A percentile compares a stretch with the other conserved stretches of the same genome.
Conservation (phyloP, 2,329 filamentous ascomycete species). For the Talaromyces sp. region DNA sequence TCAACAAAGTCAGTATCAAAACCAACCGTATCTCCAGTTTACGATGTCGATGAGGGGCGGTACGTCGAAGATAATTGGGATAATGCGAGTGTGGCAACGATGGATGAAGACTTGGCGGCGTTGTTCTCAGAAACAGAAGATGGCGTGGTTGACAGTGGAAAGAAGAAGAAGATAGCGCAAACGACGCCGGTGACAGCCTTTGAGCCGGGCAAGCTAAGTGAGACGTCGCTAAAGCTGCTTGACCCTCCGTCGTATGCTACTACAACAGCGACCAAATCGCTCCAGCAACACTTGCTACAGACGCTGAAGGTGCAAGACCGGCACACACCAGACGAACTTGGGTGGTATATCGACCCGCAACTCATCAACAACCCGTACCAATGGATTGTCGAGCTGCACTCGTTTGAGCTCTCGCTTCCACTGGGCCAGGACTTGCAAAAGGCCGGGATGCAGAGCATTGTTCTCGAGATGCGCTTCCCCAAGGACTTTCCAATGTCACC, state of each 20-base stretch:
- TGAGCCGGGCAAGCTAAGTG: slow-evolving; percentile 59
- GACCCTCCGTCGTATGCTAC: slow-evolving; percentile 61
- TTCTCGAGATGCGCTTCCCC: slow-evolving; percentile 77
- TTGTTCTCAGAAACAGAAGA: slow-evolving; percentile 31
- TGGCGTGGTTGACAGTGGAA: background rate
- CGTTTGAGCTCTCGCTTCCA: slow-evolving; percentile 64
- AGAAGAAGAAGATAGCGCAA: background rate
- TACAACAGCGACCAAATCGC: slow-evolving; percentile 51
- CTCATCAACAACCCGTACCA: slow-evolving; percentile 73
- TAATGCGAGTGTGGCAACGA: slow-evolving; percentile 43
- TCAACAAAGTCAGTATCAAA: background rate
- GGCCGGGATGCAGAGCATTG: slow-evolving; percentile 57
- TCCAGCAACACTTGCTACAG: slow-evolving; percentile 59
- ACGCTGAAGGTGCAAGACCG: slow-evolving; percentile 59
- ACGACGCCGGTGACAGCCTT: slow-evolving; percentile 51
- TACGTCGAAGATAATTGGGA: slow-evolving; percentile 20
- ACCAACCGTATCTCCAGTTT: background rate
- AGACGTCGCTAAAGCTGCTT: slow-evolving; percentile 58
- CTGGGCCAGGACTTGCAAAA: slow-evolving; percentile 69
- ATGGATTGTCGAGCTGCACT: slow-evolving; percentile 87
- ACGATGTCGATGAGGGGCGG: slow-evolving; percentile 17
- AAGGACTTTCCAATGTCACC: slow-evolving; percentile 69
- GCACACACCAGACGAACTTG: slow-evolving; percentile 59
- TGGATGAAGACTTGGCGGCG: slow-evolving; percentile 41
- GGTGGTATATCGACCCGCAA: slow-evolving; percentile 72